Evolutionary conservation across 768 basidiomycete genomes (phyloP).

Genomic region (Tricholoma furcatifolium): DNA sequence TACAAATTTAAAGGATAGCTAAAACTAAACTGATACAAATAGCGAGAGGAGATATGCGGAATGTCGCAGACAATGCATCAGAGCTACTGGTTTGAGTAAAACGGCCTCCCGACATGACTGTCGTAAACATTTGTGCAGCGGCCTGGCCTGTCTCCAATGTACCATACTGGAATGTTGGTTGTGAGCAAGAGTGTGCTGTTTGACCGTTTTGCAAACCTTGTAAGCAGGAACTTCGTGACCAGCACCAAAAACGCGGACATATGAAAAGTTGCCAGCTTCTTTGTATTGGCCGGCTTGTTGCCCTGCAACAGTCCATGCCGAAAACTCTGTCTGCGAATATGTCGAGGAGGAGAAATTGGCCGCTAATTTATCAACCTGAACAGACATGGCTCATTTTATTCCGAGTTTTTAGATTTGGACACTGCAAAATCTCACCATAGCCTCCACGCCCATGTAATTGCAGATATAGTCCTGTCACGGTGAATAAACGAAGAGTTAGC

Average conservation of each 20-base stretch:
- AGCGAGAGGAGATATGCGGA: not conserved
- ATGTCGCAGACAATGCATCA: not conserved
- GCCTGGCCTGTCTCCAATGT: conserved; percentile 38
- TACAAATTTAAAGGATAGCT: too few species aligned
- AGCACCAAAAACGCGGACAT: conserved; percentile 47
- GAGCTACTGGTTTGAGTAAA: not conserved
- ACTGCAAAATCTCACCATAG: conserved; percentile 37
- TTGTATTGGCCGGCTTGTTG: conserved; percentile 51
- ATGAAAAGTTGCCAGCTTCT: conserved; percentile 56
- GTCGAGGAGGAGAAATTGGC: conserved; percentile 39
- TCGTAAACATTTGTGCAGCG: conserved; percentile 40
- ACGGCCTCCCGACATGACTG: conserved; percentile 32
- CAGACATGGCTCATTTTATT: not conserved
- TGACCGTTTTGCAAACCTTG: conserved; percentile 23
- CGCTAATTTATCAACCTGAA: conserved; percentile 42
- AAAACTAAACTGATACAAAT: not conserved
- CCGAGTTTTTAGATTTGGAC: not conserved
- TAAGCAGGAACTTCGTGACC: conserved; percentile 50
- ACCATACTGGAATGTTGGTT: conserved; percentile 25
- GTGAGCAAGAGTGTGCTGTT: not conserved
- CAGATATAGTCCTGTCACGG: conserved; percentile 46
- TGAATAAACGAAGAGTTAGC: not conserved
- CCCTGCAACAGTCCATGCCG: conserved; percentile 49
- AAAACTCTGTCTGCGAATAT: conserved; percentile 41
- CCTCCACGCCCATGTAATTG: conserved; percentile 55